Base-by-base conservation (phyloP, 352 stramenopile species). In the Phytophthora europaea region DNA sequence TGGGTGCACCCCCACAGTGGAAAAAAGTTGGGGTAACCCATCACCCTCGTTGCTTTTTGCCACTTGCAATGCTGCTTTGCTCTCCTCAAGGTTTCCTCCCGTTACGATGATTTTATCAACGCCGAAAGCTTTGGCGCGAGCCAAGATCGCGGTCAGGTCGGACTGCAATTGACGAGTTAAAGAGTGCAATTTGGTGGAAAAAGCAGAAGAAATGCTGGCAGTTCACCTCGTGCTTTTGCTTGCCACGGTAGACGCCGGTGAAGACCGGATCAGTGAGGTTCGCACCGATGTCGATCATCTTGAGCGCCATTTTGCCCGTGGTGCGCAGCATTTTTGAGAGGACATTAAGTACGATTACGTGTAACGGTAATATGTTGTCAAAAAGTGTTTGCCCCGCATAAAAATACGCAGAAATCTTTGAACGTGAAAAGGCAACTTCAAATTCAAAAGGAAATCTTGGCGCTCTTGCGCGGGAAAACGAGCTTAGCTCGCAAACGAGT, bases 251-350 rank as follows among this genome's bases (percentile, higher is more conserved):
- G 15, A 79, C 80, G 0, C 97, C 96, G 31, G 82, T 79, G 72
- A 97, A 99, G 66, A 98, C 90, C 16, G 89, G 79, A 70, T 99
- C 96, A 34, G 97, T 85, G 18, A 99, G 78, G 78, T 99, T 99
- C 53, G 94, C 94, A 65, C 96, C 97, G 77, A 98, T 98, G 78
- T 99, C 95, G 52, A 98, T 92, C 77, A 98, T 77, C 47, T 74
- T 71, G 6, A 65, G 23, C 16, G 56, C 57, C 70, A 75, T 72
- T 62, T 77, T 73, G 52, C 26, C n/a, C 43, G 56, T 52, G 47
- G 22, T 36, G n/a, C 50, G 50, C 10, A 73, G 28, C 72, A 79
- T 78, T 40, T 55, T 56, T 56, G 4, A n/a, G 18, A 3, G 16
- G 5, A 8, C 20, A 12, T 16, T 73, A 78, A 75, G 70, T 72